A percentile compares a stretch with the other conserved stretches of the same genome.
Conservation (phyloP, 805 yeast species). For the Lipomyces yamanashiensis region DNA sequence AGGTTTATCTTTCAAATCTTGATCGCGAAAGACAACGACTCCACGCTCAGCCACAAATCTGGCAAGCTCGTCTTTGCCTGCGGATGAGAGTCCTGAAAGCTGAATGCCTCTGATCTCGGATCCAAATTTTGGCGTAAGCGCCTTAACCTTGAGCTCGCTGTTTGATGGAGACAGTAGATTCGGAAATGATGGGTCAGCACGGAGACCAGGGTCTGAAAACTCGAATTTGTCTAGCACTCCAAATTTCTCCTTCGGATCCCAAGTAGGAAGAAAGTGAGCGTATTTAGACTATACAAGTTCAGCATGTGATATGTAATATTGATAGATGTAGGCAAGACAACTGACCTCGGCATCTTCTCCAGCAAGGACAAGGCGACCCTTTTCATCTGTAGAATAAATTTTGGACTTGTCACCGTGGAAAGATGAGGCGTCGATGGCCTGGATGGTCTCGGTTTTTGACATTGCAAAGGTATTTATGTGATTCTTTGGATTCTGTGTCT, state of each 20-base stretch:
- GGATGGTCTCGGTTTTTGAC: slow-evolving; percentile 27
- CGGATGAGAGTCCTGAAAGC: slow-evolving; percentile 54
- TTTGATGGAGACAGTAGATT: slow-evolving; percentile 52
- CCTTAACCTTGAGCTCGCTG: slow-evolving; percentile 39
- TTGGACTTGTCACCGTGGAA: slow-evolving; percentile 33
- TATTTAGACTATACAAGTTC: slow-evolving; percentile 5
- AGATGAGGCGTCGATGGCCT: slow-evolving; percentile 35
- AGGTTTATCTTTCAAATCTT: slow-evolving; percentile 57
- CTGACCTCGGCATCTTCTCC: slow-evolving; percentile 24
- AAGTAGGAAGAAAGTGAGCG: slow-evolving; percentile 59
- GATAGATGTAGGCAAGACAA: background rate
- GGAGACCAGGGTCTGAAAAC: slow-evolving; percentile 62
- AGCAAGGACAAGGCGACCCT: slow-evolving; percentile 23
- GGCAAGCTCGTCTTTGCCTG: slow-evolving; percentile 68
- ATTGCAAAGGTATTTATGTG: background rate
- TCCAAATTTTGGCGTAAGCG: slow-evolving; percentile 73
- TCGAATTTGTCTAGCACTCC: slow-evolving; percentile 60
- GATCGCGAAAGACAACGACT: slow-evolving; percentile 67
- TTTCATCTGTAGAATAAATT: slow-evolving; percentile 15
- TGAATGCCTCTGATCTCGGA: slow-evolving; percentile 65
- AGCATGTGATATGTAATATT: background rate
- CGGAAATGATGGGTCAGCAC: slow-evolving; percentile 60
- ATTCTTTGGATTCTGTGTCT: too few relatives aligned
- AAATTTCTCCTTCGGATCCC: slow-evolving; percentile 61
- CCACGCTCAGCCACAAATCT: slow-evolving; percentile 70